These are phyloP conservation scores for Hymenoscyphus fraxineus DNA, from an alignment of 2,329 filamentous ascomycete species.

Conservation along the genomic window DNA sequence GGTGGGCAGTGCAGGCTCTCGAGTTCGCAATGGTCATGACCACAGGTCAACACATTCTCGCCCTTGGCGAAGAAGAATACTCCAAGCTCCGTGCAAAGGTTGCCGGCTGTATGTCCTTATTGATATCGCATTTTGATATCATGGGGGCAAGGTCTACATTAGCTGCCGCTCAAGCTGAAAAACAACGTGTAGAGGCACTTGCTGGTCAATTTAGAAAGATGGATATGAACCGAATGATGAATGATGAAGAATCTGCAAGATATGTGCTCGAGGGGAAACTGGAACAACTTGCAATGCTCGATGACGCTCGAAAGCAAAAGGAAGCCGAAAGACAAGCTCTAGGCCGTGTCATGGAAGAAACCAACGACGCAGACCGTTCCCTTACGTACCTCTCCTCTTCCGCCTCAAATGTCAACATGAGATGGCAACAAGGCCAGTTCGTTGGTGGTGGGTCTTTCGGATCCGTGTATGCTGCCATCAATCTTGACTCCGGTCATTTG, in stretches of 20 bases:
- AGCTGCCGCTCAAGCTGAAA: slow-evolving; percentile 91
- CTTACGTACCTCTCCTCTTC: slow-evolving; percentile 91
- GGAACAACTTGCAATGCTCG: slow-evolving; percentile 68
- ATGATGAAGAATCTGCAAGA: slow-evolving; percentile 80
- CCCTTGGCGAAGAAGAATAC: slow-evolving; percentile 85
- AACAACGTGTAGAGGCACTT: slow-evolving; percentile 77
- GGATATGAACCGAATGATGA: slow-evolving; percentile 68
- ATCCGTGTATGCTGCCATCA: slow-evolving; percentile 95
- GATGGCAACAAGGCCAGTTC: slow-evolving; percentile 99
- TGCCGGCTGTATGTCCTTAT: slow-evolving; percentile 91
- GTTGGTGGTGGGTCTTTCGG: slow-evolving; percentile 96
- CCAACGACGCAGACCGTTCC: slow-evolving; percentile 92
- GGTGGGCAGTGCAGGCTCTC: slow-evolving; percentile 91
- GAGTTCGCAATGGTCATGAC: slow-evolving; percentile 99
- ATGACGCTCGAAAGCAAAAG: slow-evolving; percentile 72
- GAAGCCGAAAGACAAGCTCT: slow-evolving; percentile 83
- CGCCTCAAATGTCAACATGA: slow-evolving; percentile 89
- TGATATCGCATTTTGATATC: slow-evolving; percentile 98
- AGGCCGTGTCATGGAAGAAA: slow-evolving; percentile 87
- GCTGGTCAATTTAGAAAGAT: slow-evolving; percentile 72
- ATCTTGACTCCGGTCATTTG: slow-evolving; percentile 88
- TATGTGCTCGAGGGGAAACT: slow-evolving; percentile 74
- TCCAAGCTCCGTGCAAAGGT: slow-evolving; percentile 79
- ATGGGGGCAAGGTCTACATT: slow-evolving; percentile 94
- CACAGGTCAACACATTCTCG: slow-evolving; percentile 86